phyloP scores from a whole-genome alignment of 2,329 filamentous ascomycete genomes.

The Aspergillus neoniger region DNA sequence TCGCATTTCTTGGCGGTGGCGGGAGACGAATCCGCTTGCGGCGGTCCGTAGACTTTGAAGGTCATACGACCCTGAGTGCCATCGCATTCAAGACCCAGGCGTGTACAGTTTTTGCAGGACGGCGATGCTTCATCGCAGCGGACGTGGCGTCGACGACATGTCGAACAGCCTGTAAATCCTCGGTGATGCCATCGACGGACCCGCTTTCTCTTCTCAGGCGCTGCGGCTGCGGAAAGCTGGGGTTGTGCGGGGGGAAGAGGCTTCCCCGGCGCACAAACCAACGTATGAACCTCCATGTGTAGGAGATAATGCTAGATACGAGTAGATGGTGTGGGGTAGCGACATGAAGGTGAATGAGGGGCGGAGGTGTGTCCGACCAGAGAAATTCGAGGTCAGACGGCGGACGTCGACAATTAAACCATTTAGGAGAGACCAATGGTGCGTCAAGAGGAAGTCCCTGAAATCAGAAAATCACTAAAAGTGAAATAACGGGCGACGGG shows the following conservation, averaged over 20 bases:
- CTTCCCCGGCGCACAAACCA: slow-evolving; percentile 22
- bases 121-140: slow-evolving; percentile 42
- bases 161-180: slow-evolving; percentile 45
- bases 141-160: slow-evolving; percentile 44
- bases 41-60: slow-evolving; percentile 40
- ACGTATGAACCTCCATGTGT: slow-evolving; percentile 32
- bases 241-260: slow-evolving; percentile 20
- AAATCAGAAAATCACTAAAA: neutral
- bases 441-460: neutral
- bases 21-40: slow-evolving; percentile 23
- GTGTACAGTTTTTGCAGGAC: slow-evolving; percentile 41
- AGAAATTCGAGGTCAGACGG: slow-evolving; percentile 1
- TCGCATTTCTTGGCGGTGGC: slow-evolving; percentile 24
- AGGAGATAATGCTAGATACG: slow-evolving; percentile 18
- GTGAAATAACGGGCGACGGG: neutral
- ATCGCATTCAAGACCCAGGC: slow-evolving; percentile 36
- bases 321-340: slow-evolving; percentile 17
- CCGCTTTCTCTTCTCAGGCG: slow-evolving; percentile 32
- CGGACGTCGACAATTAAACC: neutral
- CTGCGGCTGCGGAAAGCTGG: slow-evolving; percentile 13
- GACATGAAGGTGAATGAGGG: slow-evolving; percentile 27
- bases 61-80: slow-evolving; percentile 40
- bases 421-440: neutral
- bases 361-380: slow-evolving; percentile 4
- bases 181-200: slow-evolving; percentile 45